Base-by-base conservation (phyloP, 176 grass and related monocot genomes). In the Cymbopogon citratus region DNA sequence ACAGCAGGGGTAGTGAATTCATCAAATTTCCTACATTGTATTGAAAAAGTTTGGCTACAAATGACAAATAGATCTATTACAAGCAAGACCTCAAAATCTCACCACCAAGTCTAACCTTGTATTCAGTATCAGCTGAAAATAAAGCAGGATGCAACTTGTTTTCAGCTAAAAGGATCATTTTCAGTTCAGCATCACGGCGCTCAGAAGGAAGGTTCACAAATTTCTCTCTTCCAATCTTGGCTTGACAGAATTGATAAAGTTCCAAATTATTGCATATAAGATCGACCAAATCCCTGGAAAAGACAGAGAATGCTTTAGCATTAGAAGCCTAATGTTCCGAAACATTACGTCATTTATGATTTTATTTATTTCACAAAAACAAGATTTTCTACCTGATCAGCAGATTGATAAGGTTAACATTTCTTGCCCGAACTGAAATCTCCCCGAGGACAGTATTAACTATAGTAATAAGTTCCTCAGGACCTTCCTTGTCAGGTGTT, bases 131-230 rank as follows among this genome's bases (percentile, higher is more conserved):
- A 25, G 51, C 36, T 18, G 97, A 99, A 74, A 91, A 88, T 73
- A 99, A 88, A 90, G 91, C 93, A 19, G 93, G 96, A 76, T 99
- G 96, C 73, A 99, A 83, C 70, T 93, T 99, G 77, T 88, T 93
- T 79, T 93, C 85, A 26, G 93, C 87, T 66, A 85, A 48, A 78
- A 99, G 80, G 73, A 85, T 63, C 69, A 87, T 73, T 99, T 95
- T 95, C 80, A 95, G 82, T 91, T 95, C 82, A 76, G 76, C 77
- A 76, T 99, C 96, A 73, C 87, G 90, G 38, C 71, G 74, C 72
- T 99, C 93, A 34, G 83, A 75, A 1, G 88, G 7, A 48, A 99
- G 84, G 66, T 85, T 95, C 75, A 90, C 61, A 88, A 95, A 88
- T 65, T 91, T 85, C 25, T 95, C 87, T 84, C 83, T 99, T 54